Percentiles rank a stretch among this genome's conserved stretches.
Conservation (phyloP, 805 yeast genomes). For the Candida wancherniae region DNA sequence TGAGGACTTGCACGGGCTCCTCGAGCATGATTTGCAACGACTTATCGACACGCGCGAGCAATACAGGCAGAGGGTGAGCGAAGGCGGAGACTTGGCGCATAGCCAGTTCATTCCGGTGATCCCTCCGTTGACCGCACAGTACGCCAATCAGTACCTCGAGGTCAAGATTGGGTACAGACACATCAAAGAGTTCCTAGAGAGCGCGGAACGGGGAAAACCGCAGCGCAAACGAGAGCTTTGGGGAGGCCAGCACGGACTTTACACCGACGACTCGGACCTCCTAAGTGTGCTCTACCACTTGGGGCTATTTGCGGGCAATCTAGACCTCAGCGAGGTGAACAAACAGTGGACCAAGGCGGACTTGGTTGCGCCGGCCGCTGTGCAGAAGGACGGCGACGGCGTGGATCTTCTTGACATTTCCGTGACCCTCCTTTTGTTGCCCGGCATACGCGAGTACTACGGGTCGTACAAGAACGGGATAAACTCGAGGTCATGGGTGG, state of each 20-base stretch:
- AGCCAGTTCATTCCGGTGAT: slow-evolving; percentile 34
- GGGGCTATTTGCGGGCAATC: slow-evolving; percentile 50
- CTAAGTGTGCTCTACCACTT: slow-evolving; percentile 69
- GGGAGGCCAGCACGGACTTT: slow-evolving; percentile 79
- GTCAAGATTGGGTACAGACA: slow-evolving; percentile 50
- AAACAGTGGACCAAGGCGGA: slow-evolving; percentile 24
- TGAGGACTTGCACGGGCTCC: slow-evolving; percentile 18
- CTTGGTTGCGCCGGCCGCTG: slow-evolving; percentile 21
- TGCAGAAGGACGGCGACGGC: slow-evolving; percentile 17
- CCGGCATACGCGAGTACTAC: slow-evolving; percentile 57
- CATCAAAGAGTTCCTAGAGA: slow-evolving; percentile 28
- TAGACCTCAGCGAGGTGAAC: slow-evolving; percentile 32
- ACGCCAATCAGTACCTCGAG: slow-evolving; percentile 48
- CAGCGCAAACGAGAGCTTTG: slow-evolving; percentile 49
- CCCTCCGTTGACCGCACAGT: slow-evolving; percentile 34
- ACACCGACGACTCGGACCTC: slow-evolving; percentile 90
- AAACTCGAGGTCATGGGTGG: slow-evolving; percentile 69
- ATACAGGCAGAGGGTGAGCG: slow-evolving; percentile 6
- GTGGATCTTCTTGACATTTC: slow-evolving; percentile 41
- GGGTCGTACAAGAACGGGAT: slow-evolving; percentile 68
- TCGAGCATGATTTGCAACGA: slow-evolving; percentile 24
- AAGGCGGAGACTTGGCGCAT: slow-evolving; percentile 8
- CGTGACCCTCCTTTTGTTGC: slow-evolving; percentile 60
- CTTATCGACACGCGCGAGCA: slow-evolving; percentile 21
- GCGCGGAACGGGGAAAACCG: slow-evolving; percentile 24